A percentile compares a stretch with the other conserved stretches of the same genome.
Conservation (phyloP, 306 rosid species). For the Leucaena leucocephala region DNA sequence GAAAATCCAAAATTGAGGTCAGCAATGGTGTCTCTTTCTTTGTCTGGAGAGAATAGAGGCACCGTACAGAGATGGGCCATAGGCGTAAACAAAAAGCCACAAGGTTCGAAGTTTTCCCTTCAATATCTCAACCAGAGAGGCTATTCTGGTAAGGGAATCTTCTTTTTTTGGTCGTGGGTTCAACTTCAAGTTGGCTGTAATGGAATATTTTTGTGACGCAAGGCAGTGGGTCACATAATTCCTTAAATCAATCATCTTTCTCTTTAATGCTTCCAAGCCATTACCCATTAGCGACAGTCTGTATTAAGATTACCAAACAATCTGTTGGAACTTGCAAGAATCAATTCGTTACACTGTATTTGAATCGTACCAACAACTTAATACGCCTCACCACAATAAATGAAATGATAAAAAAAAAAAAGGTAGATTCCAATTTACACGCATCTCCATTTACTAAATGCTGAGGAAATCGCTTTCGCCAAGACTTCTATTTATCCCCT, state of each 20-base stretch:
- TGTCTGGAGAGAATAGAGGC: too few species aligned
- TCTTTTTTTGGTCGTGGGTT: neutral
- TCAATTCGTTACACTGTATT: neutral
- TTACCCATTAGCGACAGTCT: neutral
- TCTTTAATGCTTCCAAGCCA: neutral
- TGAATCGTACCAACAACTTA: neutral
- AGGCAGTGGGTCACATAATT: neutral
- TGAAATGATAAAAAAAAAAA: too few species aligned
- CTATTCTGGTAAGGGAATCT: too few species aligned
- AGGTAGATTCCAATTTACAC: neutral
- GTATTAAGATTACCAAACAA: neutral
- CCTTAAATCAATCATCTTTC: neutral
- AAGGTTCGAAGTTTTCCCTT: too few species aligned
- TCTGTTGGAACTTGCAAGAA: neutral
- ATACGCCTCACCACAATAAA: too few species aligned
- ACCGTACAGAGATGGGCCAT: neutral
- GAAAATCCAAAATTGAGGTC: neutral
- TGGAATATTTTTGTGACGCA: slow-evolving; percentile 9
- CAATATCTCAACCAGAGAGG: too few species aligned
- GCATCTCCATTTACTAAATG: neutral
- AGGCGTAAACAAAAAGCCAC: too few species aligned
- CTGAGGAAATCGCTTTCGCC: too few species aligned
- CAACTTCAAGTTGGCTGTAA: neutral
- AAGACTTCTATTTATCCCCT: too few species aligned
- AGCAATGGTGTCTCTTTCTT: neutral